Evolutionary conservation across 2,329 filamentous ascomycete species (phyloP), one percentile per base, ranked within the genome.

Genomic region (Mycosphaerella sp.): DNA sequence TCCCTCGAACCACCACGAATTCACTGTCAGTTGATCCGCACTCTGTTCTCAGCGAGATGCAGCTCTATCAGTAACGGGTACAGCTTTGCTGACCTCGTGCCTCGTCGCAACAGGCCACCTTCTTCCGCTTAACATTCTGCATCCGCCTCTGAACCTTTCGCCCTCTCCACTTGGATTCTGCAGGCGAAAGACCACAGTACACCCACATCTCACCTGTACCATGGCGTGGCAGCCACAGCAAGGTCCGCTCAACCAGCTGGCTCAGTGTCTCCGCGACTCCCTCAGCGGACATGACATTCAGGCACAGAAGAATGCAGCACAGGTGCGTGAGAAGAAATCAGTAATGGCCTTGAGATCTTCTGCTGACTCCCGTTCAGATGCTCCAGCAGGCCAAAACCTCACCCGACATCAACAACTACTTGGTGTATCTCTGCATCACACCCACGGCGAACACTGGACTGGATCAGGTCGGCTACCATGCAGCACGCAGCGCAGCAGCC

Each of bases 331-430:
- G 21, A 36, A 25, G 14, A 50, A n/a, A n/a, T n/a, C 30, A 30
- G 12, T 17, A 13, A 13, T 32, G 14, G 16, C 16, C 21, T 12
- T 16, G 2, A 12, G 28, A 27, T 13, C 21, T 17, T n/a, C 3
- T 39, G 47, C 46, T 50, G 34, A 50, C 36, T 30, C 34, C 25
- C 21, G 28, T 37, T 6, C 39, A 97, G 93, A 94, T 97, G 88
- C 87, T 98, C 63, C 78, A 82, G 59, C 87, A 95, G 73, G 93
- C 91, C 55, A 94, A 88, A 68, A 74, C 78, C 46, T 93, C 87
- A 9, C 90, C 90, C 43, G 91, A 97, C 69, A 87, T 96, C 75
- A 91, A 94, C 75, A 97, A 97, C 73, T 98, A 98, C 71, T 83
- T 98, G 40, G 87, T 88, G 61, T 96, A 87, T 71, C 80, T 98